Percentiles rank a stretch among this genome's conserved stretches.
These are phyloP conservation scores for Phytophthora kernoviae DNA, from an alignment of 352 stramenopile genomes.

Conservation along the genomic window DNA sequence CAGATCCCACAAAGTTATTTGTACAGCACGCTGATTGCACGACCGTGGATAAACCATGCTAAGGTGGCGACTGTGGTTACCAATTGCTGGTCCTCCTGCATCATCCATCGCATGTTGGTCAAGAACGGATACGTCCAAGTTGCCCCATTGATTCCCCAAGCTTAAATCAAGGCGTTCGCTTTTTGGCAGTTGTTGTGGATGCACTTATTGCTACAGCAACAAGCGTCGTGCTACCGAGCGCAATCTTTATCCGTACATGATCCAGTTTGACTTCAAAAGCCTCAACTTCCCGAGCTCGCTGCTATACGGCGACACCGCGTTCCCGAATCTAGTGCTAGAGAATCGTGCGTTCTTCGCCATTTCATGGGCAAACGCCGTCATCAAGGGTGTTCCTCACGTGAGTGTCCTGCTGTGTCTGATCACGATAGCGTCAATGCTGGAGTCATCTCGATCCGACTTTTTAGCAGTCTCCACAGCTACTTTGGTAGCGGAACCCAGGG, in stretches of 20 bases:
- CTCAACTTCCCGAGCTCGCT: slow-evolving; percentile 32
- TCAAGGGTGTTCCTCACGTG: slow-evolving; percentile 32
- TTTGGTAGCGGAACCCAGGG: too few relatives aligned
- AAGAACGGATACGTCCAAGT: background rate
- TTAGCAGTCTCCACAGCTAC: background rate
- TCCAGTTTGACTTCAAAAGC: slow-evolving; percentile 25
- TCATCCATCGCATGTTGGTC: slow-evolving; percentile 2
- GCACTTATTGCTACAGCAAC: background rate
- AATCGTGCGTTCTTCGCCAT: slow-evolving; percentile 37
- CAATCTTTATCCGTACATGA: slow-evolving; percentile 8
- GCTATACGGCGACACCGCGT: slow-evolving; percentile 44
- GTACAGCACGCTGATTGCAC: slow-evolving; percentile 38
- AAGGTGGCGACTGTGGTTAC: slow-evolving; percentile 37
- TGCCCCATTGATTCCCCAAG: background rate
- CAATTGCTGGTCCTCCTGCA: slow-evolving; percentile 35
- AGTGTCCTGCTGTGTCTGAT: slow-evolving; percentile 34
- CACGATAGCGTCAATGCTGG: slow-evolving; percentile 17
- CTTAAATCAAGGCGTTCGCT: background rate
- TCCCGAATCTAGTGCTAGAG: slow-evolving; percentile 45
- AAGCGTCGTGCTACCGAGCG: slow-evolving; percentile 5
- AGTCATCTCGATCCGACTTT: background rate
- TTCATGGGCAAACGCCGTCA: slow-evolving; percentile 19
- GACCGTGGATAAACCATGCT: slow-evolving; percentile 49
- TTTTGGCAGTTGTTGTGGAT: slow-evolving; percentile 11
- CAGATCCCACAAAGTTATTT: slow-evolving; percentile 42